Base-by-base conservation (phyloP, 495 filamentous ascomycete species). In the Chaetomium fimeti region DNA sequence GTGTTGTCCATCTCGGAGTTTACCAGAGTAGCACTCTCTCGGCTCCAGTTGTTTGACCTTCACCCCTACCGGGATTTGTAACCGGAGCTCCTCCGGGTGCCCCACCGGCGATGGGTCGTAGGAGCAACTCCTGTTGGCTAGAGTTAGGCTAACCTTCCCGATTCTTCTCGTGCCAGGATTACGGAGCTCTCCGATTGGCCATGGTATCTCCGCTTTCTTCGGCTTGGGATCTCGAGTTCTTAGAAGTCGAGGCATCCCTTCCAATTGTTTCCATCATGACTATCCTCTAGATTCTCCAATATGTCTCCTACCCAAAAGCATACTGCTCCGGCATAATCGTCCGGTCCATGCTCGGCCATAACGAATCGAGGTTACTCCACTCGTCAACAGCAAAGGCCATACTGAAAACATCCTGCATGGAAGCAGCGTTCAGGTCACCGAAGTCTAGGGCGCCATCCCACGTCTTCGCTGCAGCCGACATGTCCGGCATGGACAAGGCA, bases 301-400 rank as follows among this genome's bases (percentile, higher is more conserved):
- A 36, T 36, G 32, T 6, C 12, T 5, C 2, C 49, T 29, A 29
- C 22, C 49, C 24, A 15, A 29, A 13, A 18, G 29, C 49, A 15
- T 32, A 54, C 7, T 32, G 16, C 9, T 54, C 52, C 2, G 28
- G 27, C 28, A 54, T 7, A 5, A 36, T 11, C 3, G 24, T 20
- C 28, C 36, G 52, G 52, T 54, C 52, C 52, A 54, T 36, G 2
- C 16, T 6, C 28, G 52, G 52, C 52, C 52, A 54, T 28, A 54
- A 28, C 28, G 52, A 54, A 5, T 54, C 52, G 15, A 54, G 52
- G 20, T 54, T 54, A 28, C 52, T 54, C 52, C 52, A 54, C 4
- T 54, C 52, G 36, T 54, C 52, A 5, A 54, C 52, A 20, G 52
- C 52, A 54, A 54, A 54, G 27, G 27, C 52, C 52, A 54, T 54